Percentiles rank a stretch among this genome's conserved stretches.
Evolutionary conservation across 2,329 filamentous ascomycete species (phyloP).

Genomic region (Cladosporium cucumerinum): DNA sequence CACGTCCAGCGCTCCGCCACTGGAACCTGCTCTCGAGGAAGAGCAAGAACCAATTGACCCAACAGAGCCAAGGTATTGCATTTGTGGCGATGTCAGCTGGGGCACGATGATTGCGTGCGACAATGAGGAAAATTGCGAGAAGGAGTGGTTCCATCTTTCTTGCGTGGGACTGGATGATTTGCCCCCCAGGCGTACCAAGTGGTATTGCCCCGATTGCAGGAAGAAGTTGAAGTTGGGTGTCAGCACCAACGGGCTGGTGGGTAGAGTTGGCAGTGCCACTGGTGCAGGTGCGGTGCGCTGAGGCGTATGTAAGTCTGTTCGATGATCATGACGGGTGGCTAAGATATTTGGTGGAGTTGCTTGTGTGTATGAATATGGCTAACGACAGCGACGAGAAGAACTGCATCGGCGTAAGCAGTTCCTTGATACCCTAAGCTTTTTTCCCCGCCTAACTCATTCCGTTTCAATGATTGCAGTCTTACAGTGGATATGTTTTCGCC

Average conservation of each 20-base stretch:
- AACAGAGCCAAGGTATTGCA: conserved; percentile 71
- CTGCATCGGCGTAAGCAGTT: neutral
- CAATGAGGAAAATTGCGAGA: conserved; percentile 72
- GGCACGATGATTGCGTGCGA: conserved; percentile 83
- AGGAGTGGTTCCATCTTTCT: conserved; percentile 81
- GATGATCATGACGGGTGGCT: too few relatives aligned
- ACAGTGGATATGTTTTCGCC: neutral
- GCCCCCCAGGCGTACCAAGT: conserved; percentile 71
- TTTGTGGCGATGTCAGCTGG: conserved; percentile 76
- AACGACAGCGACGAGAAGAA: neutral
- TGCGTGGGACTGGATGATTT: conserved; percentile 69
- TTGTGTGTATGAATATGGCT: neutral
- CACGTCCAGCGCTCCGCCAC: neutral
- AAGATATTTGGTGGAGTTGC: neutral
- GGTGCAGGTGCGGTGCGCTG: conserved; percentile 5
- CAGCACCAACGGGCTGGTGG: conserved; percentile 7
- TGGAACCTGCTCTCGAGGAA: conserved; percentile 29
- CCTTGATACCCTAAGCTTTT: neutral
- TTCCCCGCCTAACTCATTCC: neutral
- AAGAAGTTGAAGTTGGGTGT: conserved; percentile 42
- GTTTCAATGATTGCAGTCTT: neutral
- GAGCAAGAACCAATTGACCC: conserved; percentile 59
- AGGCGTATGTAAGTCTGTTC: neutral
- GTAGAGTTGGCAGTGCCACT: conserved; percentile 2
- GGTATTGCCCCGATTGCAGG: conserved; percentile 79